These are phyloP conservation scores for Phialocephala sp. DNA, from an alignment of 2,329 filamentous ascomycete species.

Conservation along the genomic window DNA sequence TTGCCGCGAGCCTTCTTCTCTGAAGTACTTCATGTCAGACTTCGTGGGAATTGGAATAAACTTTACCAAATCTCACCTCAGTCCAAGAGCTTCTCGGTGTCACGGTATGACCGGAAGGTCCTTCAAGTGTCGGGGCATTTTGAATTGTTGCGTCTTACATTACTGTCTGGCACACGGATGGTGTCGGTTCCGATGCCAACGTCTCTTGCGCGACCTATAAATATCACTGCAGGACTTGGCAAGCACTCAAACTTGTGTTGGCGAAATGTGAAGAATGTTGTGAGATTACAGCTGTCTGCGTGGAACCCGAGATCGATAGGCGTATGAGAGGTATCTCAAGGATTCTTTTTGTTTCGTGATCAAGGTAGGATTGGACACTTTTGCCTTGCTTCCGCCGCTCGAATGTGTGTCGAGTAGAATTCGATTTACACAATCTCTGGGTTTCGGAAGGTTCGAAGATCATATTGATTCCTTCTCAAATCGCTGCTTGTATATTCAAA, in stretches of 20 bases:
- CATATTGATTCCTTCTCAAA: too few species aligned
- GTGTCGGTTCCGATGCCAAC: neutral
- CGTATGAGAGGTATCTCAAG: neutral
- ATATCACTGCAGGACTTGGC: constrained; percentile 2
- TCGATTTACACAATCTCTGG: too few species aligned
- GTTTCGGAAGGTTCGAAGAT: too few species aligned
- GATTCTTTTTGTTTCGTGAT: neutral
- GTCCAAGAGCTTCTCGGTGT: neutral
- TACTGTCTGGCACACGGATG: neutral
- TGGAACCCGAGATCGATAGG: neutral
- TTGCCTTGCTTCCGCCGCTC: too few species aligned
- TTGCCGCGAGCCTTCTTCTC: neutral
- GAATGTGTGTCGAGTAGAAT: too few species aligned
- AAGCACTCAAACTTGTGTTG: neutral
- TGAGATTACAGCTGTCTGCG: neutral
- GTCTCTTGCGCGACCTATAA: constrained; percentile 2
- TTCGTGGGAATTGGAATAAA: neutral
- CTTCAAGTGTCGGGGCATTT: neutral
- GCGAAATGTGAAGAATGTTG: neutral
- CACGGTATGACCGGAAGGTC: neutral
- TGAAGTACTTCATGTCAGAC: neutral
- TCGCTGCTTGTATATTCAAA: too few species aligned
- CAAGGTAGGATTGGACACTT: too few species aligned
- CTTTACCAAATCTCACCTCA: neutral
- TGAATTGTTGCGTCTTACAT: neutral